Evolutionary conservation across 768 basidiomycete genomes (phyloP).

Genomic region (Leucocoprinus leucothites): DNA sequence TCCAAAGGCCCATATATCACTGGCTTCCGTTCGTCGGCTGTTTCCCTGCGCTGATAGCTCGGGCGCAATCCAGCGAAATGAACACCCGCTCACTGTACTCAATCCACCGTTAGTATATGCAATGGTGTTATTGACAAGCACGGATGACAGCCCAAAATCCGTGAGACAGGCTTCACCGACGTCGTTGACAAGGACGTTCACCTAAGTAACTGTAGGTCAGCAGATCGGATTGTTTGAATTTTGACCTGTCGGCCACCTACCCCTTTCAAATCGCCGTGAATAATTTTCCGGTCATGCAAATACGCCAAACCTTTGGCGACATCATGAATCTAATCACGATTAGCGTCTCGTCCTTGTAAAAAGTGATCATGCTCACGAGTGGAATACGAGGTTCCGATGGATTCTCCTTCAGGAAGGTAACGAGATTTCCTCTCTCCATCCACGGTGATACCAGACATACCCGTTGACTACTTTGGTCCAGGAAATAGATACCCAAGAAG

Average conservation of each 20-base stretch:
- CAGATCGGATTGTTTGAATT: too few relatives aligned
- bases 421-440: too few relatives aligned
- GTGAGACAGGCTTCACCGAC: not conserved
- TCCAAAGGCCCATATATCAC: not conserved
- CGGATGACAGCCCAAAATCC: not conserved
- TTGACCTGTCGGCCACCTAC: too few relatives aligned
- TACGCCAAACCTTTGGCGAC: not conserved
- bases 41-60: not conserved
- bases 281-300: not conserved
- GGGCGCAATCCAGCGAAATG: too few relatives aligned
- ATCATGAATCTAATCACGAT: not conserved
- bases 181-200: not conserved
- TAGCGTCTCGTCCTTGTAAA: too few relatives aligned
- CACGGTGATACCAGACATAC: too few relatives aligned
- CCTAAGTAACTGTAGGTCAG: not conserved
- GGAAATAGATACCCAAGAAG: constrained; percentile 6
- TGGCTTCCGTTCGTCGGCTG: not conserved
- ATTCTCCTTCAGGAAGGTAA: too few relatives aligned
- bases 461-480: not conserved
- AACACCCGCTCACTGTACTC: too few relatives aligned
- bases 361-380: too few relatives aligned
- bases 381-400: too few relatives aligned
- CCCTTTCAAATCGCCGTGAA: constrained; percentile 8
- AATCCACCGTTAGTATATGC: too few relatives aligned
- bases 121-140: not conserved